These are phyloP conservation scores for Diutina scorzettiae DNA, from an alignment of 1,139 yeast species.

Conservation along the genomic window DNA sequence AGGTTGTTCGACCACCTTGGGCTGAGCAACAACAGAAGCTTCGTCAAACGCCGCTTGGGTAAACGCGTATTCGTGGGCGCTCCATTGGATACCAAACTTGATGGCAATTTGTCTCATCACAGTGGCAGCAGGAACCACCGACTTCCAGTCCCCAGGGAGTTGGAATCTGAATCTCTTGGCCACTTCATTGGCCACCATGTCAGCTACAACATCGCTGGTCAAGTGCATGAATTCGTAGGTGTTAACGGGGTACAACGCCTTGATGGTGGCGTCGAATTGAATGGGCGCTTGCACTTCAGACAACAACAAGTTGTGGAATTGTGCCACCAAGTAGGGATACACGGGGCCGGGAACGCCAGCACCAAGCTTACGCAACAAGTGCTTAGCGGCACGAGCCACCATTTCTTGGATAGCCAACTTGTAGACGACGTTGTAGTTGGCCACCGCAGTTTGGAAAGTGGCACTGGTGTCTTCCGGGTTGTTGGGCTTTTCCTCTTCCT, in stretches of 20 bases:
- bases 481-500: slow-evolving; percentile 13
- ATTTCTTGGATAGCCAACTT: slow-evolving; percentile 52
- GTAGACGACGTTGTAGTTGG: slow-evolving; percentile 36
- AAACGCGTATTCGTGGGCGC: slow-evolving; percentile 38
- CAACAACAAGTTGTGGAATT: slow-evolving; percentile 62
- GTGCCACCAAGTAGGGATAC: slow-evolving; percentile 50
- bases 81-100: slow-evolving; percentile 85
- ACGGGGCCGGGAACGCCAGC: slow-evolving; percentile 39
- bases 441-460: slow-evolving; percentile 29
- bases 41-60: slow-evolving; percentile 33
- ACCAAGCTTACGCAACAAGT: slow-evolving; percentile 45
- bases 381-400: slow-evolving; percentile 71
- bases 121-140: slow-evolving; percentile 20
- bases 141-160: slow-evolving; percentile 39
- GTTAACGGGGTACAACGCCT: slow-evolving; percentile 28
- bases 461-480: slow-evolving; percentile 13
- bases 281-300: slow-evolving; percentile 39
- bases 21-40: not conserved
- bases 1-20: not conserved
- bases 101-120: slow-evolving; percentile 62
- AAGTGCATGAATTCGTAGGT: slow-evolving; percentile 34
- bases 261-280: slow-evolving; percentile 30
- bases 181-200: slow-evolving; percentile 40
- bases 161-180: slow-evolving; percentile 47
- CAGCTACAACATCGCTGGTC: slow-evolving; percentile 32